These are phyloP conservation scores for Fraxinus pennsylvanica DNA, from an alignment of 257 asterid species.

Conservation along the genomic window DNA sequence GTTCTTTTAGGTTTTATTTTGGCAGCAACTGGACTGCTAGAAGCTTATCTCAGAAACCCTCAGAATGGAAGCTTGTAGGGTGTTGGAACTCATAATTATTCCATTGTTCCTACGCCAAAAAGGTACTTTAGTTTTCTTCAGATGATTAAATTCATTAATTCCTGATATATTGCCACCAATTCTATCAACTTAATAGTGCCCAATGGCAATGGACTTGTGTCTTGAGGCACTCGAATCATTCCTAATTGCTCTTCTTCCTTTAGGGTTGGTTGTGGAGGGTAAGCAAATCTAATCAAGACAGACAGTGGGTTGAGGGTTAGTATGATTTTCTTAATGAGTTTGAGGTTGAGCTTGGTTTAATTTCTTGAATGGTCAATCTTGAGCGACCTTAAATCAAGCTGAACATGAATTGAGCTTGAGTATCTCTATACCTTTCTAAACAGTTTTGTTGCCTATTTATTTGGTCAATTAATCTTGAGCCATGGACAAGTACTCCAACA, in stretches of 20 bases:
- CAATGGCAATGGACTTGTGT: background rate
- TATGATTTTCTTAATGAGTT: too few species aligned
- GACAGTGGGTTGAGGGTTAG: background rate
- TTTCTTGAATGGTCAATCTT: background rate
- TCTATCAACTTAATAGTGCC: background rate
- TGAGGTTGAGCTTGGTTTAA: too few species aligned
- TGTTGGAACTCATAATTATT: background rate
- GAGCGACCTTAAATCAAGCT: background rate
- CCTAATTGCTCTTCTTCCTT: background rate
- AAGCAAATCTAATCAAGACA: background rate
- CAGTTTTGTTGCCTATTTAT: background rate
- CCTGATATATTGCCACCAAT: background rate
- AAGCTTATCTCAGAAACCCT: constrained; percentile 44
- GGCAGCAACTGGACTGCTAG: constrained; percentile 57
- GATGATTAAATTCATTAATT: background rate
- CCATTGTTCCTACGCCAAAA: background rate
- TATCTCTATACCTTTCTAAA: background rate
- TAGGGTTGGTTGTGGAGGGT: too few species aligned
- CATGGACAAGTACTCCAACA: background rate
- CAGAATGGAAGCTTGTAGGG: constrained; percentile 55
- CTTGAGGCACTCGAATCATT: background rate
- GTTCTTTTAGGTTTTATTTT: constrained; percentile 50
- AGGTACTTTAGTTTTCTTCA: background rate
- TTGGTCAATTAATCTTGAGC: background rate
- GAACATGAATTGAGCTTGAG: background rate